Evolutionary conservation across 495 filamentous ascomycete genomes (phyloP).

Genomic region (Halenospora varia): DNA sequence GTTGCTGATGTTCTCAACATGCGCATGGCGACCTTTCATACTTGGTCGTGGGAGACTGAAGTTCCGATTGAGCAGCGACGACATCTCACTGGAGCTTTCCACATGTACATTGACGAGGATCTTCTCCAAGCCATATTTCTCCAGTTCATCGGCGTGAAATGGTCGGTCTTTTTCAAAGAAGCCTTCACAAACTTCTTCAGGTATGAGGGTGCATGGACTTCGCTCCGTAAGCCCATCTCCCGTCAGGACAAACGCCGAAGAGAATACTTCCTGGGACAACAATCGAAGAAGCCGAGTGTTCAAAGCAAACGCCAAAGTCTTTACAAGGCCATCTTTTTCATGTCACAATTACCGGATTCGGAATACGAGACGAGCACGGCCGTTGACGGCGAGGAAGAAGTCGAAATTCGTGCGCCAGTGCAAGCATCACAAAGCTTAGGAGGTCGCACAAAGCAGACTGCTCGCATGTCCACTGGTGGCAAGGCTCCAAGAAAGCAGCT

Average conservation of each 20-base stretch:
- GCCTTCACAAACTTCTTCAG: conserved; percentile 41
- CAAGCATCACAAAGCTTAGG: too few species aligned
- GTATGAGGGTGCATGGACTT: conserved; percentile 39
- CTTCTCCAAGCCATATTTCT: conserved; percentile 61
- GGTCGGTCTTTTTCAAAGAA: conserved; percentile 52
- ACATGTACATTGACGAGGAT: conserved; percentile 62
- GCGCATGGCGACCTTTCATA: conserved; percentile 52
- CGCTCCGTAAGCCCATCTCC: conserved; percentile 33
- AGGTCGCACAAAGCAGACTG: conserved; percentile 6
- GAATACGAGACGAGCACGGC: conserved; percentile 23
- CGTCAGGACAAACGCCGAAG: conserved; percentile 42
- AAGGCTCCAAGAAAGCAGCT: conserved; percentile 7
- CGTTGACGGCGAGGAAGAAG: conserved; percentile 38
- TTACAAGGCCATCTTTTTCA: conserved; percentile 49
- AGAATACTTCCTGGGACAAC: conserved; percentile 41
- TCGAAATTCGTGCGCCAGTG: conserved; percentile 15
- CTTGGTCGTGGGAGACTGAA: conserved; percentile 56
- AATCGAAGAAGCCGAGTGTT: conserved; percentile 21
- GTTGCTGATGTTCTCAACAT: conserved; percentile 67
- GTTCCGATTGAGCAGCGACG: conserved; percentile 57
- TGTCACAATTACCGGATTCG: conserved; percentile 39
- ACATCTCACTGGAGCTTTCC: conserved; percentile 31
- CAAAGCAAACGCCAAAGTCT: conserved; percentile 33
- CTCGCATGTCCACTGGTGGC: background rate
- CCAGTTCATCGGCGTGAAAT: conserved; percentile 59